Percentiles rank a stretch among this genome's conserved stretches.
These are phyloP conservation scores for Xylariaceae sp. DNA, from an alignment of 2,329 filamentous ascomycete species.

Conservation along the genomic window DNA sequence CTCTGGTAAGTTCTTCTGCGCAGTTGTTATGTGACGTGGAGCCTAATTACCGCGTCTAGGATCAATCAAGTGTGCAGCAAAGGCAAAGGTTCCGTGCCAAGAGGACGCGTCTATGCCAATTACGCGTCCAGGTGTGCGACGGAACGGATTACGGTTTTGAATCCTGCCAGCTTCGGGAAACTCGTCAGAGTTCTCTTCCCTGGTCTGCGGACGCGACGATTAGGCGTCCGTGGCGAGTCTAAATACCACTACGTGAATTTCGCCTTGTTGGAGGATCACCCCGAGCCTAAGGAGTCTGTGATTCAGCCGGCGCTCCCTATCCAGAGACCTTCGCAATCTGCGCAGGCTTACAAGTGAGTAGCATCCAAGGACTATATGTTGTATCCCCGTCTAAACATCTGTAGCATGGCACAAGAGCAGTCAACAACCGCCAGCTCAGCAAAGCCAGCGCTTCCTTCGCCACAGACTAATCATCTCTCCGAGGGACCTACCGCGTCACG, in stretches of 20 bases:
- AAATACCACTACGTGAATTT: conserved; percentile 93
- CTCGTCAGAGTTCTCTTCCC: conserved; percentile 94
- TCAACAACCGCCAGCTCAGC: conserved; percentile 22
- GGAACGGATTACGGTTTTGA: conserved; percentile 88
- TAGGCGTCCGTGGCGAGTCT: conserved; percentile 92
- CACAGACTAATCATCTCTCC: conserved; percentile 34
- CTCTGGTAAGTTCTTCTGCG: conserved; percentile 58
- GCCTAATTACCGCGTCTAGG: conserved; percentile 44
- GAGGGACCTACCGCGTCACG: conserved; percentile 26
- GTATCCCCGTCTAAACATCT: conserved; percentile 9
- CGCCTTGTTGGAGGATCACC: conserved; percentile 52
- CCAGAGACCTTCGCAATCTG: conserved; percentile 43
- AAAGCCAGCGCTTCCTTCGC: conserved; percentile 34
- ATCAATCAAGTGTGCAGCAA: conserved; percentile 67
- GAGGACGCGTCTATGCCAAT: conserved; percentile 89
- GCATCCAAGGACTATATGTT: background rate
- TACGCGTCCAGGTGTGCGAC: conserved; percentile 91
- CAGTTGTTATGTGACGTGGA: background rate
- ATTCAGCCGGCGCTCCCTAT: conserved; percentile 45
- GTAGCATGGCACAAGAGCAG: conserved; percentile 34
- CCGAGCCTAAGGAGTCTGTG: conserved; percentile 42
- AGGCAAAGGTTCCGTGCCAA: conserved; percentile 79
- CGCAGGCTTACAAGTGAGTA: conserved; percentile 48
- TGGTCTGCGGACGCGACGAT: conserved; percentile 82
- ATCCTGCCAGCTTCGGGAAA: conserved; percentile 96